phyloP scores from a whole-genome alignment of 1,284 basidiomycete species.

The Ustilago lituana region DNA sequence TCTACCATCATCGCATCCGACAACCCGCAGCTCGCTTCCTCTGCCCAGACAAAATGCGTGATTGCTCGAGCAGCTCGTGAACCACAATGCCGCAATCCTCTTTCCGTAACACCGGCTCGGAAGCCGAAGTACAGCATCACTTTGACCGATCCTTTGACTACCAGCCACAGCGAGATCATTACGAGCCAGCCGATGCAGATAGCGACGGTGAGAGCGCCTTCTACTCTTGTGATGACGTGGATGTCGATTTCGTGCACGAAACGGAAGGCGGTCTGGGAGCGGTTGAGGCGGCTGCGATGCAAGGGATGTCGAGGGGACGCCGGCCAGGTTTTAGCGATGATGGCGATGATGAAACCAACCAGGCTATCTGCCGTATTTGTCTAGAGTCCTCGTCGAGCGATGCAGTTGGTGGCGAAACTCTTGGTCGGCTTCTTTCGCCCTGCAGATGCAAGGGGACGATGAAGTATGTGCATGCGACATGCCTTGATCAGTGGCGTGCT shows the following conservation, averaged over 20 bases:
- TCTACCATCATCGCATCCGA: not conserved
- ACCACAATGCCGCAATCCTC: conserved; percentile 26
- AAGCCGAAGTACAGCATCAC: conserved; percentile 27
- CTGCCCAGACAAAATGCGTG: not conserved
- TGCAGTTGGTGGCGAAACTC: conserved; percentile 27
- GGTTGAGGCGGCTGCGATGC: no score
- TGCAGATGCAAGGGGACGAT: conserved; percentile 63
- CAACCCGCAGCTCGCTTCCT: not conserved
- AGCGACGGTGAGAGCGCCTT: not conserved
- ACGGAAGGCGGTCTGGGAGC: no score
- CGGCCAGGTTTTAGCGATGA: conserved; percentile 11
- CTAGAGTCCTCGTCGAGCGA: conserved; percentile 28
- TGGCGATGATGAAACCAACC: conserved; percentile 15
- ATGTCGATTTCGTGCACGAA: not conserved
- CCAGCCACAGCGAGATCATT: not conserved
- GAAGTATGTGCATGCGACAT: conserved; percentile 64
- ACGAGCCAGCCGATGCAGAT: not conserved
- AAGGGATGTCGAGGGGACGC: no score
- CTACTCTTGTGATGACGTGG: not conserved
- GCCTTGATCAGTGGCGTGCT: conserved; percentile 57
- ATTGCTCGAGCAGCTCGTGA: not conserved
- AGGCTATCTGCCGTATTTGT: conserved; percentile 46
- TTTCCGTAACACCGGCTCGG: conserved; percentile 31
- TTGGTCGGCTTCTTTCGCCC: conserved; percentile 49
- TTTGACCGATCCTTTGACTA: conserved; percentile 28